phyloP scores from a whole-genome alignment of 805 yeast species.

The Millerago galiae region DNA sequence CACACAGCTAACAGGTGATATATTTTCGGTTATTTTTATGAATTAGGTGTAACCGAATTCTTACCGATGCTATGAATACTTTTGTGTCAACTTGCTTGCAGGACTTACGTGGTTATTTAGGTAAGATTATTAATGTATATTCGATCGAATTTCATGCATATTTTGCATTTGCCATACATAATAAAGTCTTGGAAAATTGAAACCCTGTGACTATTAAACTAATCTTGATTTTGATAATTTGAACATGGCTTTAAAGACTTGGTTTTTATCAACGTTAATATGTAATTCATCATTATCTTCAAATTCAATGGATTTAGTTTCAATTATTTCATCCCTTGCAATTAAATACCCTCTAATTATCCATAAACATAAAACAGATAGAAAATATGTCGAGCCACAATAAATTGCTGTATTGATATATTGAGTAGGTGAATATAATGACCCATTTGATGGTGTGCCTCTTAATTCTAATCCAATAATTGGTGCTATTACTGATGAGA shows the following conservation, averaged over 20 bases:
- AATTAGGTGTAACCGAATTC: no score
- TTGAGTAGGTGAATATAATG: conserved; percentile 34
- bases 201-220: background rate
- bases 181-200: no score
- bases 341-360: conserved; percentile 49
- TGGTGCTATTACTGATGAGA: conserved; percentile 50
- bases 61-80: no score
- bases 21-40: no score
- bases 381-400: conserved; percentile 49
- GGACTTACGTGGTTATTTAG: no score
- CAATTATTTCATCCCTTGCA: conserved; percentile 36
- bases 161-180: no score
- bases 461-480: conserved; percentile 52
- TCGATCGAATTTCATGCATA: no score
- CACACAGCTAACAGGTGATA: no score
- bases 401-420: conserved; percentile 51
- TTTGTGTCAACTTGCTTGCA: no score
- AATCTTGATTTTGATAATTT: conserved; percentile 8
- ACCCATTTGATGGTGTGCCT: conserved; percentile 22
- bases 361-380: conserved; percentile 35
- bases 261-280: conserved; percentile 10
- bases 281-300: conserved; percentile 25
- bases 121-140: no score
- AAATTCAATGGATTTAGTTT: conserved; percentile 19
- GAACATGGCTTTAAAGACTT: conserved; percentile 6